Evolutionary conservation across 192 early-diverging fungal genomes (phyloP), one percentile per base, ranked within the genome.

Genomic region (Backusella mclennaniae): DNA sequence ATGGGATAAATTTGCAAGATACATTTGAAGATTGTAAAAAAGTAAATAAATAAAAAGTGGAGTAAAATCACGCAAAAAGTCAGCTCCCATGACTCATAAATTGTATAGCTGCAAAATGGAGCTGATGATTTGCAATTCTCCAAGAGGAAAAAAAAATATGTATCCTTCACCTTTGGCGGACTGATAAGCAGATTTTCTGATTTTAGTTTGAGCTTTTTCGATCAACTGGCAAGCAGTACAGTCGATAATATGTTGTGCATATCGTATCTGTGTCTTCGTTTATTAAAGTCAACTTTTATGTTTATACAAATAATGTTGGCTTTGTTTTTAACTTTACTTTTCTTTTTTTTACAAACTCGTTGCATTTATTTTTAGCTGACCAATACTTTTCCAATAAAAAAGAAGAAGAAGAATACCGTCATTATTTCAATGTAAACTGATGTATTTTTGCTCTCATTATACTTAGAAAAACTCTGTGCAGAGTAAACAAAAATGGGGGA

Each of bases 31-130:
- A 56, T 56, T 56, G 53, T 56, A 56, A 23, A 56, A 33, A 56
- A 11, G 56, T 63, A 63, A 63, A 63, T 63, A 63, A 63, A 63
- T 23, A 63, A 63, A 56, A 59, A 63, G 56, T 63, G 56, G 23
- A 63, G 56, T 29, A 63, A 63, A 63, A 63, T 63, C 73, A 36
- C 33, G 74, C 74, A 75, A 75, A 66, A 59, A 66, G 14, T 26
- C 56, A 26, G 59, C 31, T 21, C 56, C 56, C 56, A 63, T 63
- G 56, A 63, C 56, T 63, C 56, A 63, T 63, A 63, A n/a, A 29
- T 63, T 19, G 3, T 63, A 26, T 12, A 29, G 21, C 14, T 63
- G 56, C 56, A 56, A 56, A 23, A 23, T 26, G 21, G 3, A 23
- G n/a, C 23, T 23, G 19, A 21, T 56, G 21, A 56, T 56, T 56